These are phyloP conservation scores for Mycena capillaripes DNA, from an alignment of 768 basidiomycete genomes.

Conservation along the genomic window DNA sequence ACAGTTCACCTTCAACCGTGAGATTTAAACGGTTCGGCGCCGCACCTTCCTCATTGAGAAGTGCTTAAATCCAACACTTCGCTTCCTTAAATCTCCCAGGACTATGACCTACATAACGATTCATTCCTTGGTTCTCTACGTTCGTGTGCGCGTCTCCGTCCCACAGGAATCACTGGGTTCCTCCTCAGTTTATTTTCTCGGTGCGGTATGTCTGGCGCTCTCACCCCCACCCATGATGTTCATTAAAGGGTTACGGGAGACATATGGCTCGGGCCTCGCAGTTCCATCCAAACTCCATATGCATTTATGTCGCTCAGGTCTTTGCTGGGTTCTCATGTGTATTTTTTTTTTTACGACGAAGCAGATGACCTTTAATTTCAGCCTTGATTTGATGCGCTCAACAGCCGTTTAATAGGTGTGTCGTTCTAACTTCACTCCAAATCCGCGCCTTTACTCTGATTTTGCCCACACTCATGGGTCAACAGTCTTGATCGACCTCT, in stretches of 20 bases:
- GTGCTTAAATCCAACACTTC: too few relatives aligned
- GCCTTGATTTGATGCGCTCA: not conserved
- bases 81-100: too few relatives aligned
- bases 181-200: too few relatives aligned
- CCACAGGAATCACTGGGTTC: too few relatives aligned
- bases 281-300: not conserved
- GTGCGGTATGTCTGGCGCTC: not conserved
- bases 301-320: not conserved
- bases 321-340: not conserved
- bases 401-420: not conserved
- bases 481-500: not conserved
- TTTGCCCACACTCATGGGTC: not conserved
- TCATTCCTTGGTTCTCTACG: too few relatives aligned
- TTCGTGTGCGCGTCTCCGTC: too few relatives aligned
- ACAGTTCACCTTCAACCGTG: too few relatives aligned
- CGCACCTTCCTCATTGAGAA: too few relatives aligned
- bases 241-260: not conserved
- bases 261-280: not conserved
- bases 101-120: too few relatives aligned
- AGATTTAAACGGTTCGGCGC: too few relatives aligned
- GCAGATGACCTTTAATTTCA: not conserved
- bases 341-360: not conserved
- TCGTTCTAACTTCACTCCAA: not conserved
- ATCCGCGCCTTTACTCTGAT: not conserved
- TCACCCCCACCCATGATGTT: too few relatives aligned